Evolutionary conservation across 108 stramenopile species (phyloP).

Genomic region (Cyclotella atomus): DNA sequence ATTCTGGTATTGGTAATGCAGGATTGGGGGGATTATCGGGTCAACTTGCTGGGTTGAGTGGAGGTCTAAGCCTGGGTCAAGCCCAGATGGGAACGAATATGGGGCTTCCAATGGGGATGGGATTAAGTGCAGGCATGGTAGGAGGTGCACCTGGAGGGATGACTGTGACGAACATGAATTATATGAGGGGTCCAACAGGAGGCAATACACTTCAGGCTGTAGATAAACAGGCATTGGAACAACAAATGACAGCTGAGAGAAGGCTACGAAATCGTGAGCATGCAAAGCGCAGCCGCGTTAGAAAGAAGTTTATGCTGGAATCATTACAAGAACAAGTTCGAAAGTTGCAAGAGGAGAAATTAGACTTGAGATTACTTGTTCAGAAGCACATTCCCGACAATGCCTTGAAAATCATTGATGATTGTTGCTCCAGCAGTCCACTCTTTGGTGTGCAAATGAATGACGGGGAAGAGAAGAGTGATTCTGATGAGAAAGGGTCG

Average conservation of each 20-base stretch:
- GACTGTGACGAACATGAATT: constrained; percentile 1
- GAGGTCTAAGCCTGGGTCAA: neutral
- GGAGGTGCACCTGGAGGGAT: constrained; percentile 2
- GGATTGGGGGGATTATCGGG: constrained; percentile 26
- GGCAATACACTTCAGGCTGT: constrained; percentile 12
- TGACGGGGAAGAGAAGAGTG: constrained; percentile 1
- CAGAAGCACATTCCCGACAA: constrained; percentile 84
- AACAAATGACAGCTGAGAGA: constrained; percentile 73
- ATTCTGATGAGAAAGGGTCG: constrained; percentile 14
- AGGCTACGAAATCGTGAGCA: constrained; percentile 96
- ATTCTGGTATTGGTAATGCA: neutral
- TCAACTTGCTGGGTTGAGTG: constrained; percentile 18
- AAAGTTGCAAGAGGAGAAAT: constrained; percentile 92
- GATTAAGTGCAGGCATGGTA: constrained; percentile 21
- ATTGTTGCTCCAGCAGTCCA: constrained; percentile 74
- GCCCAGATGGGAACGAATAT: too few species aligned
- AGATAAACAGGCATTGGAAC: constrained; percentile 30
- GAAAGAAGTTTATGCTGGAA: constrained; percentile 98
- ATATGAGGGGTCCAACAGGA: too few species aligned
- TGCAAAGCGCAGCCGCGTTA: constrained; percentile 95
- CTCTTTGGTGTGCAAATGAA: constrained; percentile 59
- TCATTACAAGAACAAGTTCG: constrained; percentile 93
- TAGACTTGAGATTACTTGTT: constrained; percentile 70
- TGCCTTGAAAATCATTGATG: constrained; percentile 78
- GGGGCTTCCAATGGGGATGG: constrained; percentile 34